Evolutionary conservation across 179 eudicot genomes (phyloP), one percentile per base, ranked within the genome.

Genomic region (Corrigiola litoralis): DNA sequence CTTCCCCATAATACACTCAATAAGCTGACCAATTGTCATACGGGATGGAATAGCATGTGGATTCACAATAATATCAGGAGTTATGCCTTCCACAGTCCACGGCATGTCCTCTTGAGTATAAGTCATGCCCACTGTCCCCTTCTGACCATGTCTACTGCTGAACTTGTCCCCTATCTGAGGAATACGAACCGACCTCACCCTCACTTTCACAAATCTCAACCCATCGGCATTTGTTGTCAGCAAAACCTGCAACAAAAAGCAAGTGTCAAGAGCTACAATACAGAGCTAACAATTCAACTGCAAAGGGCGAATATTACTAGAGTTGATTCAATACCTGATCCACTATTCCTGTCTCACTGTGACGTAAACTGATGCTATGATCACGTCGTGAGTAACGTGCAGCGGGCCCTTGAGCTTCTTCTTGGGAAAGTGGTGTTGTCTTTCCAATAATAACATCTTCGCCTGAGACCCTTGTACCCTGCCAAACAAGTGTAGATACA

Each of bases 101-200:
- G 97, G 97, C 97, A 88, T 90, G 80, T 90, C 97, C 66, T 88
- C 97, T 65, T 90, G 97, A 1, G 97, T 90, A 59, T 90, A 90
- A 52, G 97, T 86, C 94, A 90, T 90, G 34, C 97, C 97, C 8
- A 90, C 87, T 12, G 96, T 90, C 50, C 97, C 97, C 77, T 90
- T 90, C 64, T 90, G 97, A 36, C 95, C 97, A 29, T 88, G 97
- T 65, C 95, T 75, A 79, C 96, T 89, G 68, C 97, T 91, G 70
- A 91, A 91, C 62, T 91, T 88, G 72, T 90, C 97, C 29, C 97
- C 97, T 58, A 90, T 88, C 76, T 90, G 97, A 70, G 97, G 97
- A 61, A 90, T 81, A 56, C 96, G 75, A 12, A 90, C 90, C 16
- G 97, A 90, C 77, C 97, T 81, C 69, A 90, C 95, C 70, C 96